phyloP scores from a whole-genome alignment of 116 monocot species.

The Trichopus zeylanicus region DNA sequence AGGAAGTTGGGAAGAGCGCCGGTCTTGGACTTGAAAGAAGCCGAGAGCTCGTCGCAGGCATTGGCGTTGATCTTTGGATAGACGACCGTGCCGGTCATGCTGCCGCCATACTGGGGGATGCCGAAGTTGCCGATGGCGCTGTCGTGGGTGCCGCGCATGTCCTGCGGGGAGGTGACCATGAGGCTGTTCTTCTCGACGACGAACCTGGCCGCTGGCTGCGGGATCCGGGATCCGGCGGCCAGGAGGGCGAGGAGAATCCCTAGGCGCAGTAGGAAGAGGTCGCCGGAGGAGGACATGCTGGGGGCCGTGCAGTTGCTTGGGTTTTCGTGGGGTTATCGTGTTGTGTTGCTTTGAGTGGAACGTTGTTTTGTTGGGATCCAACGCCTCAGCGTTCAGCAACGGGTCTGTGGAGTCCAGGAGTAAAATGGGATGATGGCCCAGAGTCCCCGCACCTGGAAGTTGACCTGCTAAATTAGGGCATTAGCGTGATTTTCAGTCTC shows the following conservation, averaged over 20 bases:
- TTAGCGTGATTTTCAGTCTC: no score
- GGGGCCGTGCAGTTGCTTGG: no score
- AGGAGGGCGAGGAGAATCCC: not conserved
- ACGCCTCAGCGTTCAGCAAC: no score
- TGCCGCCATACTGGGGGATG: slow-evolving; percentile 94
- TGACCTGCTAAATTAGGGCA: no score
- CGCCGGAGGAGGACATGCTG: no score
- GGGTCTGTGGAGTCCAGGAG: no score
- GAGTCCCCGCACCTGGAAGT: no score
- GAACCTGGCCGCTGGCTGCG: slow-evolving; percentile 38
- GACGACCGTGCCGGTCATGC: slow-evolving; percentile 80
- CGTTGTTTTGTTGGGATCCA: no score
- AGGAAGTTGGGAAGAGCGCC: slow-evolving; percentile 85
- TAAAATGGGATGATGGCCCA: no score
- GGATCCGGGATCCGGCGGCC: not conserved
- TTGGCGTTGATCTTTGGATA: slow-evolving; percentile 58
- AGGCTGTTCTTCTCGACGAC: slow-evolving; percentile 99
- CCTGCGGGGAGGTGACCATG: slow-evolving; percentile 73
- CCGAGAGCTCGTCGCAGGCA: slow-evolving; percentile 65
- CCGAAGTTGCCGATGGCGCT: slow-evolving; percentile 99
- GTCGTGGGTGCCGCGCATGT: slow-evolving; percentile 71
- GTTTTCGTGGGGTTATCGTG: no score
- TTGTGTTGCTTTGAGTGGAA: no score
- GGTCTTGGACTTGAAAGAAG: slow-evolving; percentile 53
- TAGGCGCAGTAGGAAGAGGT: no score